Percentiles rank a stretch among this genome's conserved stretches.
phyloP scores from a whole-genome alignment of 1,139 yeast genomes.

The Suhomyces chickasaworum region DNA sequence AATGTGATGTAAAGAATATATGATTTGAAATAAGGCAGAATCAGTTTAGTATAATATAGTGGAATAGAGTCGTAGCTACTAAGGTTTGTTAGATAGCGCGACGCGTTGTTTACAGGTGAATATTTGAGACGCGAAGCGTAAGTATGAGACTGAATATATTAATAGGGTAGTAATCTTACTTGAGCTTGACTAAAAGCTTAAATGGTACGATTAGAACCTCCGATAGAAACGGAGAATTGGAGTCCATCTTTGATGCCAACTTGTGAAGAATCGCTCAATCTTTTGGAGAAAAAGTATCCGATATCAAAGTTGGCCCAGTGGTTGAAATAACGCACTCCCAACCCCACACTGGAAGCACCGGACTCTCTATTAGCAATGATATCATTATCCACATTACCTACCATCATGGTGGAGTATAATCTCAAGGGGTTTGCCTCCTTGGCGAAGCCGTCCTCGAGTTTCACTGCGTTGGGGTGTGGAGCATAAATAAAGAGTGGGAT shows the following conservation, averaged over 20 bases:
- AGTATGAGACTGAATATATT: not conserved
- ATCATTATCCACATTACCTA: constrained; percentile 38
- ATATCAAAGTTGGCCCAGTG: constrained; percentile 51
- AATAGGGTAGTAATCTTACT: not conserved
- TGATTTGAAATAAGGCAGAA: not conserved
- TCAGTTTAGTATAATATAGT: not conserved
- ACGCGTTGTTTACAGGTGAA: constrained; percentile 9
- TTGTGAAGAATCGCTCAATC: constrained; percentile 25
- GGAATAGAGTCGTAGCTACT: no score
- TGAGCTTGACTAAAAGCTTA: no score
- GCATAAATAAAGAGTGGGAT: constrained; percentile 36
- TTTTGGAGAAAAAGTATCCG: constrained; percentile 45
- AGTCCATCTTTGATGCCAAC: constrained; percentile 48
- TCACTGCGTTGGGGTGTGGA: constrained; percentile 19
- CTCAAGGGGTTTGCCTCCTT: constrained; percentile 44
- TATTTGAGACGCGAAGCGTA: constrained; percentile 3
- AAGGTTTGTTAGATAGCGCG: not conserved
- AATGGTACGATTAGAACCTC: constrained; percentile 35
- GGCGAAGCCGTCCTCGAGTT: constrained; percentile 19
- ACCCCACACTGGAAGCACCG: constrained; percentile 40
- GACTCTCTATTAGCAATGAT: constrained; percentile 25
- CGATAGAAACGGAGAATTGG: constrained; percentile 49
- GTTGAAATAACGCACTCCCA: constrained; percentile 46
- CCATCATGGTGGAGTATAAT: constrained; percentile 39
- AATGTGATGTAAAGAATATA: no score